Base-by-base conservation (phyloP, 345 rosid genomes). In the Passiflora organensis region DNA sequence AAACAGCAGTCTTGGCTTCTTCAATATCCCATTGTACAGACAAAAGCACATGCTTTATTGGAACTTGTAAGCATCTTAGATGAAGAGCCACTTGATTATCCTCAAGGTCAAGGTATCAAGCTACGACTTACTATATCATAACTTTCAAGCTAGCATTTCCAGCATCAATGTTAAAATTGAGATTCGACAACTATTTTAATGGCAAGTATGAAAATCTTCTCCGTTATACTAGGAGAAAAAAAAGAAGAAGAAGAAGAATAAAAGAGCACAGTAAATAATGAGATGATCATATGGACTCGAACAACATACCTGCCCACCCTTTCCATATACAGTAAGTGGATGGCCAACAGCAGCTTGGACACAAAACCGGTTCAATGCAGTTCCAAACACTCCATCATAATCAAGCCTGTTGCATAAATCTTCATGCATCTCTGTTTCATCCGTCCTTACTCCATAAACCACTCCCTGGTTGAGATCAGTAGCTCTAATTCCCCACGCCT, bases 401-500 rank as follows among this genome's bases (percentile, higher is more conserved):
- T 93, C 99, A 39, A 93, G 56, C 58, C 98, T 75, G 71, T 91
- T 91, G 41, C 66, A 72, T 4, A 91, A 78, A 60, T 81, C 93
- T 59, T 86, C 93, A 43, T 91, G 95, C 94, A 93, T 71, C 52
- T 80, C 86, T 1, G 99, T 93, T 72, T 93, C 99, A 36, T 93
- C 89, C 1, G 96, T 93, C 72, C 78, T 81, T 18, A 81, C 82
- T 48, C 99, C 99, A 74, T 93, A 93, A 55, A 93, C 99, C 58
- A 93, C 96, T 61, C 99, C 96, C 67, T 93, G 99, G 70, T 93
- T 93, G 10, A 93, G 78, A 63, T 93, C 99, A 47, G 99, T 93
- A 4, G 99, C 99, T 72, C 95, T 81, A 38, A 89, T 84, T 58
- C 99, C 99, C 99, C 99, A 91, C 57, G 98, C 98, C 74, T 88